phyloP scores from a whole-genome alignment of 768 basidiomycete genomes.

The Russula sp. region DNA sequence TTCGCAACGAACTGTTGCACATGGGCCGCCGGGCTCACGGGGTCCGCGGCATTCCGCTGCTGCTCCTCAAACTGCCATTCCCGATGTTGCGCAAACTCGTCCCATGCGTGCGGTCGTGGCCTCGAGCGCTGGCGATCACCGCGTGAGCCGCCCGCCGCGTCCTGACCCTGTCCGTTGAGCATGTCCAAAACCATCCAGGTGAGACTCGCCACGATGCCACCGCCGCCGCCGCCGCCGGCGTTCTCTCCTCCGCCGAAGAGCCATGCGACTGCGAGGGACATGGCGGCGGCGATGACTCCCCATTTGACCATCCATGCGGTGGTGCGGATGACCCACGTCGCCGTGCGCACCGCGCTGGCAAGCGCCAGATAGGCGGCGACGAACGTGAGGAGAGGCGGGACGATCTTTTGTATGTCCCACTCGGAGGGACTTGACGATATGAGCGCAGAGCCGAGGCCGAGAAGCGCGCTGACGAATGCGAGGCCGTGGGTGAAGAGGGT shows the following conservation, averaged over 20 bases:
- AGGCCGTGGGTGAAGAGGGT: slow-evolving; percentile 48
- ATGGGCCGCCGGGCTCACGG: slow-evolving; percentile 31
- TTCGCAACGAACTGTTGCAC: slow-evolving; percentile 44
- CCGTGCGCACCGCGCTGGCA: slow-evolving; percentile 72
- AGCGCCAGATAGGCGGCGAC: slow-evolving; percentile 71
- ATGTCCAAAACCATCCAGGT: slow-evolving; percentile 37
- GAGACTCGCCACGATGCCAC: slow-evolving; percentile 36
- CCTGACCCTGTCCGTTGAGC: background rate
- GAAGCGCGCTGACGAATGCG: slow-evolving; percentile 44
- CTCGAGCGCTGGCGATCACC: slow-evolving; percentile 24
- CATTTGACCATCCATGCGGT: slow-evolving; percentile 71
- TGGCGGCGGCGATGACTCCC: slow-evolving; percentile 52
- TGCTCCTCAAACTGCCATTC: slow-evolving; percentile 49
- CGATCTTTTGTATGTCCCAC: slow-evolving; percentile 61
- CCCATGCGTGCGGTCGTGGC: slow-evolving; percentile 51
- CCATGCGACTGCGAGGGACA: slow-evolving; percentile 54
- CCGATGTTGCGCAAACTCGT: slow-evolving; percentile 54
- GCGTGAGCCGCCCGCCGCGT: background rate
- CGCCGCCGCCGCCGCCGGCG: slow-evolving; percentile 24
- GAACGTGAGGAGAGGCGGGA: slow-evolving; percentile 71
- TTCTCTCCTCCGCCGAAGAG: slow-evolving; percentile 37
- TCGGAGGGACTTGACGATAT: slow-evolving; percentile 46
- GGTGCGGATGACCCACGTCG: slow-evolving; percentile 64
- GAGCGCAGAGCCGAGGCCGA: slow-evolving; percentile 44
- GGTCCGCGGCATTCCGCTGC: slow-evolving; percentile 24